Percentiles rank a stretch among this genome's conserved stretches.
Conservation (phyloP, 371 early-diverging fungal species). For the Haplosporangium sp. region DNA sequence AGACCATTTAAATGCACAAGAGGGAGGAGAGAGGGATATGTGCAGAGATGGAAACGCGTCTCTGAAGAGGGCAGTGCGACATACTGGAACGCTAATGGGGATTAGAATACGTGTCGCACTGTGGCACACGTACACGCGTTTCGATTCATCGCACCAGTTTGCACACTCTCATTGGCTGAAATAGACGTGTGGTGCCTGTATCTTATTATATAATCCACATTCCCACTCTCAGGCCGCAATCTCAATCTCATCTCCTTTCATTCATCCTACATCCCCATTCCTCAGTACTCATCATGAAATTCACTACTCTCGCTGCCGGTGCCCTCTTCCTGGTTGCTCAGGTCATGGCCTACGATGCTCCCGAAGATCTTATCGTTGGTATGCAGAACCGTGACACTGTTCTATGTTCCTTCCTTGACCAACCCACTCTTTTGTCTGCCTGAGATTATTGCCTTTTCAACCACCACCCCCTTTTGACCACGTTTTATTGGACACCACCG, state of each 20-base stretch:
- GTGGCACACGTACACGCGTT: too few relatives aligned
- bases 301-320: slow-evolving; percentile 37
- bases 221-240: not conserved
- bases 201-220: not conserved
- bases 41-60: too few relatives aligned
- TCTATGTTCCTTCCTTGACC: not conserved
- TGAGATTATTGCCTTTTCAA: too few relatives aligned
- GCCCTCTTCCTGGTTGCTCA: slow-evolving; percentile 46
- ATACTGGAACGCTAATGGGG: not conserved
- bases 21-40: not conserved
- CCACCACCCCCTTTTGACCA: too few relatives aligned
- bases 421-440: not conserved
- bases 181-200: not conserved
- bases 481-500: too few relatives aligned
- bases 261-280: slow-evolving; percentile 2
- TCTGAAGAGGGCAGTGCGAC: not conserved
- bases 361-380: slow-evolving; percentile 37
- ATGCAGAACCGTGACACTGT: not conserved
- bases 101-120: too few relatives aligned
- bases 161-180: slow-evolving; percentile 22
- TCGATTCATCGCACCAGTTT: not conserved
- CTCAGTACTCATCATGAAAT: slow-evolving; percentile 31
- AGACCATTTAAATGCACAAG: not conserved
- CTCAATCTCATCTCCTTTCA: slow-evolving; percentile 4
- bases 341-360: slow-evolving; percentile 47